Evolutionary conservation across 257 asterid species (phyloP).

Genomic region (Solanum megistacrolobum): DNA sequence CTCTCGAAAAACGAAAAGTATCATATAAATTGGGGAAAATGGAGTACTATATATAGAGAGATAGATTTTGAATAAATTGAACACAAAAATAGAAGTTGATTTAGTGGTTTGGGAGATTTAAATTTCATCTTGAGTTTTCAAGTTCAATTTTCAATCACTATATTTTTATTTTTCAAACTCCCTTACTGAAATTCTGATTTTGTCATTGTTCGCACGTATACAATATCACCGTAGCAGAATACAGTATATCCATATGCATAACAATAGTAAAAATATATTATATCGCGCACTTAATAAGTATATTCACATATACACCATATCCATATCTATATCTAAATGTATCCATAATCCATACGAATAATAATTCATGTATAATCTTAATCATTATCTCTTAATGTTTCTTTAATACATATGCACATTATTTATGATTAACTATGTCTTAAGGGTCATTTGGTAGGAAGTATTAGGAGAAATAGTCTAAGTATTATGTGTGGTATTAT

Average conservation of each 20-base stretch:
- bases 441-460: neutral
- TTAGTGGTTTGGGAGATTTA: no score
- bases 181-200: no score
- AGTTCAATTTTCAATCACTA: no score
- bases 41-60: no score
- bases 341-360: no score
- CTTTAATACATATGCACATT: neutral
- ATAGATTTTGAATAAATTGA: no score
- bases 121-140: neutral
- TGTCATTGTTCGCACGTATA: neutral
- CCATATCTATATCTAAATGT: neutral
- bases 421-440: neutral
- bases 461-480: no score
- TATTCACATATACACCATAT: neutral
- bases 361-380: no score
- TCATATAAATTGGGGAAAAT: no score
- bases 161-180: neutral
- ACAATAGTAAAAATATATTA: neutral
- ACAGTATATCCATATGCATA: neutral
- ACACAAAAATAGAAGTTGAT: neutral
- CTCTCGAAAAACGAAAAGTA: no score
- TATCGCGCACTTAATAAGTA: neutral
- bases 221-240: neutral
- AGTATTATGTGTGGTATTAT: no score
- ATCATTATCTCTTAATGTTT: neutral